Evolutionary conservation across 139 green algal species (phyloP), one percentile per base, ranked within the genome.

Genomic region (Deuterostichococcus epilithicus): DNA sequence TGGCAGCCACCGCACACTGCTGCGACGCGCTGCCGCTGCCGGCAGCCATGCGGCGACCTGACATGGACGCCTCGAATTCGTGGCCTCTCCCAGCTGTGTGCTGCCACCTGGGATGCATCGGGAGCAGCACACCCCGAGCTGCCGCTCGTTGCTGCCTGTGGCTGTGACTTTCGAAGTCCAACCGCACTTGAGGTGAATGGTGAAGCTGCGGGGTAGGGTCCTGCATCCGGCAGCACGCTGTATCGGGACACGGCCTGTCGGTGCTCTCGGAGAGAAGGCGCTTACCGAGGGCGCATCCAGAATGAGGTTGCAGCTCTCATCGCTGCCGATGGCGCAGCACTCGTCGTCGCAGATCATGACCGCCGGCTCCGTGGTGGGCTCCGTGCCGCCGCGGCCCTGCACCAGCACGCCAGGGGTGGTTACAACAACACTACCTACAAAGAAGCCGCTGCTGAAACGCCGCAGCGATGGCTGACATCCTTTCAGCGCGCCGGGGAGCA

Each of bases 331-430:
- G 0, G 59, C 45, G 2, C 81, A 22, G 28, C 13, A 13, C 58
- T 73, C 69, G 13, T 71, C 36, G 0, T 60, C 74, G 4, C 28
- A 63, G 76, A 83, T 79, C 73, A 79, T 72, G 26, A 60, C 34
- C 5, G 78, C 63, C 22, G 76, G 73, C 63, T 78, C 58, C 5
- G 75, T 76, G 42, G 65, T 68, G 23, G 76, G 75, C 15, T 79
- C 67, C 1, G 45, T 32, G 28, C 73, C 42, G 2, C 71, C 72
- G 37, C 71, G 66, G 6, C 68, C 3, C 45, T 73, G 39, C 15
- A 28, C 23, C 13, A 25, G 10, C 33, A 2, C 8, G 8, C 18
- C 0, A 36, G n/a, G 26, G 2, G 6, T 22, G 15, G 73, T 28
- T 35, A 8, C 35, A 34, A 30, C 4, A 23, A 0, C 10, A n/a